phyloP scores from a whole-genome alignment of 2,329 filamentous ascomycete species.

The Neospermospora avenae region DNA sequence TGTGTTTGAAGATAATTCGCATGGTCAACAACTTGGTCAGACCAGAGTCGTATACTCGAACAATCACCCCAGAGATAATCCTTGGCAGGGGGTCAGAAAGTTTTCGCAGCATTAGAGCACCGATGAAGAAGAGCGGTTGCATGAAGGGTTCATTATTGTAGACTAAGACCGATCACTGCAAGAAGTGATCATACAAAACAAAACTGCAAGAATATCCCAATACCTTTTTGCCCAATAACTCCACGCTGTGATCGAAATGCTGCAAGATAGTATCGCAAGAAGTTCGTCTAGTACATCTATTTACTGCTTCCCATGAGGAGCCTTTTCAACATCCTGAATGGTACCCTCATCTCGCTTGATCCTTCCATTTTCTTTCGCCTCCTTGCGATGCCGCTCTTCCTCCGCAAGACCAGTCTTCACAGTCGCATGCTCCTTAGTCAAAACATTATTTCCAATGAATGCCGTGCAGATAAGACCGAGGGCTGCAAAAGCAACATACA shows the following conservation, averaged over 20 bases:
- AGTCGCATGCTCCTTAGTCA: constrained; percentile 49
- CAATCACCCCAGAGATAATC: too few species aligned
- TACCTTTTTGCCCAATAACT: neutral
- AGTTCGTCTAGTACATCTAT: neutral
- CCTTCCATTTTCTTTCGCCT: constrained; percentile 18
- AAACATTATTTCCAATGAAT: constrained; percentile 42
- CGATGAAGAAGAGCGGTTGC: too few species aligned
- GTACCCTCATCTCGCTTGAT: constrained; percentile 7
- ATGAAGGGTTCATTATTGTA: too few species aligned
- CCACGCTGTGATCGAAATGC: neutral
- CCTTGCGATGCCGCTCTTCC: constrained; percentile 27
- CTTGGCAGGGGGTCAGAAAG: too few species aligned
- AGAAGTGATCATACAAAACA: too few species aligned
- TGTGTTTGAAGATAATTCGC: too few species aligned
- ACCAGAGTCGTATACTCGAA: too few species aligned
- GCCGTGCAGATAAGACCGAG: constrained; percentile 40
- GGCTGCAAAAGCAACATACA: constrained; percentile 31
- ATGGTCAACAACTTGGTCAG: too few species aligned
- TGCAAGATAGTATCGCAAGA: too few species aligned
- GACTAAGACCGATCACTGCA: too few species aligned
- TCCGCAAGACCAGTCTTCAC: constrained; percentile 45
- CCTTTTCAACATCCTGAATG: neutral
- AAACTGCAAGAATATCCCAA: too few species aligned
- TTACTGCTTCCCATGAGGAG: neutral
- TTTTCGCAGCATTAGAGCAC: too few species aligned